phyloP scores from a whole-genome alignment of 2,329 filamentous ascomycete genomes.

The Alternaria rosae region DNA sequence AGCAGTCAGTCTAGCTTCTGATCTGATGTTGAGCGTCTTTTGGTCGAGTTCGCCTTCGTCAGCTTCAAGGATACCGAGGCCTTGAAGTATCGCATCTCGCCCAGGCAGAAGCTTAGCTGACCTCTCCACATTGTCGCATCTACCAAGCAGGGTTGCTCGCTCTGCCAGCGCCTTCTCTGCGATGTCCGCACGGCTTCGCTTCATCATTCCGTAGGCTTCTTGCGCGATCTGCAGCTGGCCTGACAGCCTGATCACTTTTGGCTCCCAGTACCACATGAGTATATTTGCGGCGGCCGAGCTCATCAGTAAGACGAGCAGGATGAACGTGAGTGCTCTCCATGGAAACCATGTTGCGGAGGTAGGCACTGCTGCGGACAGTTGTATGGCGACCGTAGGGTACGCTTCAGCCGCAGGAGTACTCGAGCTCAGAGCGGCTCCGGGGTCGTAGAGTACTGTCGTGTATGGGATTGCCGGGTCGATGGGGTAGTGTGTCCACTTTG shows the following conservation, averaged over 20 bases:
- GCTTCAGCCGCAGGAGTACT: background rate
- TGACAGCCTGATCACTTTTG: background rate
- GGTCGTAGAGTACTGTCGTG: background rate
- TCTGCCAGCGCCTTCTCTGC: background rate
- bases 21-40: background rate
- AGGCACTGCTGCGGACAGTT: background rate
- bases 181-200: background rate
- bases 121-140: background rate
- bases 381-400: background rate
- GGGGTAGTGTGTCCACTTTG: slow-evolving; percentile 3
- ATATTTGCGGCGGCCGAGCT: background rate
- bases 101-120: background rate
- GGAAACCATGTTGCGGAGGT: background rate
- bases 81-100: background rate
- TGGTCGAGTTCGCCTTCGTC: background rate
- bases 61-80: background rate
- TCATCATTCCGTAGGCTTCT: background rate
- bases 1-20: background rate
- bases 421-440: background rate
- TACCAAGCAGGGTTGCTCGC: background rate
- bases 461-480: background rate
- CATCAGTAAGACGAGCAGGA: background rate
- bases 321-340: background rate
- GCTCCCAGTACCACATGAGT: background rate
- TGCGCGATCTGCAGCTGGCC: background rate